Conservation (phyloP, 495 filamentous ascomycete genomes). For the Pyronema omphalodes region DNA sequence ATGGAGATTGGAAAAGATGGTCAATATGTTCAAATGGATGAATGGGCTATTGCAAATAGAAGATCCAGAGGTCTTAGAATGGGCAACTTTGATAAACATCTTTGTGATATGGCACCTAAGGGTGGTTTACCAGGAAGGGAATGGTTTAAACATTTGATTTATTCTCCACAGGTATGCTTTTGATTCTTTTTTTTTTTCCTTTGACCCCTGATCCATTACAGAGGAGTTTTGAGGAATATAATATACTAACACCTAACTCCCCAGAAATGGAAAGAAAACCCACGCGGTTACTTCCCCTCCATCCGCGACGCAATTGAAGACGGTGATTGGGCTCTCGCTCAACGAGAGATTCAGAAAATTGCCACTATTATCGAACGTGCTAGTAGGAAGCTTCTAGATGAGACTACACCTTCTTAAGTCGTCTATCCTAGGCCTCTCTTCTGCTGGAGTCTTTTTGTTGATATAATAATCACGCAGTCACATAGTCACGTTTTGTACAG, state of each 20-base stretch:
- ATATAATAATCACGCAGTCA: no score
- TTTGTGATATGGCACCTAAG: slow-evolving; percentile 48
- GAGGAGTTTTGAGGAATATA: background rate
- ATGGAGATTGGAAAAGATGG: slow-evolving; percentile 46
- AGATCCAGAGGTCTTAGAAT: slow-evolving; percentile 50
- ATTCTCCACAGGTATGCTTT: slow-evolving; percentile 47
- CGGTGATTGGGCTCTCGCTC: slow-evolving; percentile 50
- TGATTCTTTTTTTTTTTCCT: background rate
- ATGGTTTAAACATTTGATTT: slow-evolving; percentile 88
- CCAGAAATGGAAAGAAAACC: slow-evolving; percentile 57
- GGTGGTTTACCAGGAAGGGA: slow-evolving; percentile 68
- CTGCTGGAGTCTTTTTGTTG: background rate
- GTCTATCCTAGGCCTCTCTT: background rate
- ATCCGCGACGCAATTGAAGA: slow-evolving; percentile 64
- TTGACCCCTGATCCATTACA: background rate
- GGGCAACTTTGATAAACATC: slow-evolving; percentile 61
- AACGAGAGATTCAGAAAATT: slow-evolving; percentile 51
- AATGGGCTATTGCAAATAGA: slow-evolving; percentile 46
- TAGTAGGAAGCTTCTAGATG: slow-evolving; percentile 31
- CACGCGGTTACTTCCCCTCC: slow-evolving; percentile 51
- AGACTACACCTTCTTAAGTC: background rate
- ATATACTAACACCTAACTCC: slow-evolving; percentile 17
- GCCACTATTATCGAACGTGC: slow-evolving; percentile 50
- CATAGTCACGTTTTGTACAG: no score
- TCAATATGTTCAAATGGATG: slow-evolving; percentile 32